Percentiles rank a stretch among this genome's conserved stretches.
Evolutionary conservation across 2,329 filamentous ascomycete species (phyloP).

Genomic region (Tolypocladium endophyticum): DNA sequence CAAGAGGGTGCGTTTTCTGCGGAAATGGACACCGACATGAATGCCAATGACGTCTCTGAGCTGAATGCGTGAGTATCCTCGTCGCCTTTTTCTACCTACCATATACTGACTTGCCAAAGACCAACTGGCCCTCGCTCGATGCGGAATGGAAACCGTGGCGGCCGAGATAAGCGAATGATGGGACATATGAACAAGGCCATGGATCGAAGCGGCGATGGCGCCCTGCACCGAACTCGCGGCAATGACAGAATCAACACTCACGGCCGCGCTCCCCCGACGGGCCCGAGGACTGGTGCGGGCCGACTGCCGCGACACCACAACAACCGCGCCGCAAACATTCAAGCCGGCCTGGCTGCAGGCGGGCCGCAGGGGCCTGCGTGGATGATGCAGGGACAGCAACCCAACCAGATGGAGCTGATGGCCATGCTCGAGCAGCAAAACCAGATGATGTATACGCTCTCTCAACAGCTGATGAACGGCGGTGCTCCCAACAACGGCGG

Average conservation of each 20-base stretch:
- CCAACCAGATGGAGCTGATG: slow-evolving; percentile 47
- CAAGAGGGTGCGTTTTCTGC: slow-evolving; percentile 23
- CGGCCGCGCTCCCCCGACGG: slow-evolving; percentile 57
- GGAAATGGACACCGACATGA: slow-evolving; percentile 65
- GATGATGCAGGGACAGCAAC: slow-evolving; percentile 36
- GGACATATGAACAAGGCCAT: slow-evolving; percentile 76
- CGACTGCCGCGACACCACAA: slow-evolving; percentile 30
- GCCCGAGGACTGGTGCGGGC: slow-evolving; percentile 50
- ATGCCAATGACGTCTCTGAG: slow-evolving; percentile 38
- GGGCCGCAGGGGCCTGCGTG: slow-evolving; percentile 27
- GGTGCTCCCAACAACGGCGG: slow-evolving; percentile 35
- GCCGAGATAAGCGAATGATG: slow-evolving; percentile 71
- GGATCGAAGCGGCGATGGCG: slow-evolving; percentile 65
- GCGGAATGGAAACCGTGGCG: slow-evolving; percentile 59
- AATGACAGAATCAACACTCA: slow-evolving; percentile 76
- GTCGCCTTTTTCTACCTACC: background rate
- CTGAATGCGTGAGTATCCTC: slow-evolving; percentile 45
- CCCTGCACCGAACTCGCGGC: slow-evolving; percentile 69
- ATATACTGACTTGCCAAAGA: slow-evolving; percentile 32
- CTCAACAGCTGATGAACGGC: slow-evolving; percentile 50
- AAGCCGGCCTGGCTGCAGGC: slow-evolving; percentile 33
- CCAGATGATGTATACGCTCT: slow-evolving; percentile 71
- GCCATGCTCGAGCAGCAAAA: slow-evolving; percentile 83
- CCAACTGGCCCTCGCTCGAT: slow-evolving; percentile 93
- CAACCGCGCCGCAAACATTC: slow-evolving; percentile 33